Percentiles rank a stretch among this genome's conserved stretches.
Evolutionary conservation across 2,329 filamentous ascomycete species (phyloP).

Genomic region (Hymenoscyphus repandus): DNA sequence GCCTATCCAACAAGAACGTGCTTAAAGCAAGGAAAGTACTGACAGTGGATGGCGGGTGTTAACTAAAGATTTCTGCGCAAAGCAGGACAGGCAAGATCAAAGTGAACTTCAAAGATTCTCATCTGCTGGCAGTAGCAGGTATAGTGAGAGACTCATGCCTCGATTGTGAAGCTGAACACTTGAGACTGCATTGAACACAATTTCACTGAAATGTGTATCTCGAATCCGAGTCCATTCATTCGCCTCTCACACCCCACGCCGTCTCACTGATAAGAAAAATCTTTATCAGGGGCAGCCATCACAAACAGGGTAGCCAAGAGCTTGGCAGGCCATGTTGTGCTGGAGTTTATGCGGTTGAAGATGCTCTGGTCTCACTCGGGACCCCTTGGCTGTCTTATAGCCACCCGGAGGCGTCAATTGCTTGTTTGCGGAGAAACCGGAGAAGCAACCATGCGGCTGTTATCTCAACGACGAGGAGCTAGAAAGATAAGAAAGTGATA

Average conservation of each 20-base stretch:
- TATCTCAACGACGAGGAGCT: not conserved
- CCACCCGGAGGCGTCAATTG: not conserved
- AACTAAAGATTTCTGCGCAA: no score
- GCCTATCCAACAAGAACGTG: no score
- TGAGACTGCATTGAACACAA: no score
- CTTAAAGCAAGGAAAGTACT: no score
- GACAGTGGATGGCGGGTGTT: no score
- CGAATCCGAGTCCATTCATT: not conserved
- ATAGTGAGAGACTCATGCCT: no score
- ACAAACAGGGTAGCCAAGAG: not conserved
- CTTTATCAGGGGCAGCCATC: not conserved
- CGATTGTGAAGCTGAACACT: no score
- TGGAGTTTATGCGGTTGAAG: not conserved
- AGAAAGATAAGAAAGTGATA: not conserved
- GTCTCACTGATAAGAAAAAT: not conserved
- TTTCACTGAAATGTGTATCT: not conserved
- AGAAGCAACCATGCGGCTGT: not conserved
- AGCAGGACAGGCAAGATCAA: no score
- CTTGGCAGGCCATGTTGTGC: not conserved
- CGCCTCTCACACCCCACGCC: conserved; percentile 3
- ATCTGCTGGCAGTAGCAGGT: no score
- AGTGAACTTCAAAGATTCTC: no score
- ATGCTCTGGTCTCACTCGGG: not conserved
- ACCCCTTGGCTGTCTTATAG: conserved; percentile 4
- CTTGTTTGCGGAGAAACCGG: conserved; percentile 3